A percentile compares a stretch with the other conserved stretches of the same genome.
phyloP scores from a whole-genome alignment of 2,329 filamentous ascomycete genomes.

The Emericellopsis cladophorae region DNA sequence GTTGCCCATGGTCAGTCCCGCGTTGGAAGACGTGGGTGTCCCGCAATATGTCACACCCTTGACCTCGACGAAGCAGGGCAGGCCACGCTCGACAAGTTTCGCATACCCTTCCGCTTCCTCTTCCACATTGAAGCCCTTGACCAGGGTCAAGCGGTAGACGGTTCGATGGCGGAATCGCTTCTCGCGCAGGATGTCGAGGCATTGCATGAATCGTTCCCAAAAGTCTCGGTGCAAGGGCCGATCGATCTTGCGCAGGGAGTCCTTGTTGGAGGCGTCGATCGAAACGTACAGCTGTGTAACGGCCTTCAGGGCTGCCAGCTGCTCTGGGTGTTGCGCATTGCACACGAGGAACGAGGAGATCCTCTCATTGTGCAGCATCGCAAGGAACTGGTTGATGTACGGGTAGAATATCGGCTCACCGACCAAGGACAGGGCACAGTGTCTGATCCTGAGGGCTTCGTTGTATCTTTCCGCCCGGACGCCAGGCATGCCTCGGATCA shows the following conservation, averaged over 20 bases:
- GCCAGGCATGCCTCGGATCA: slow-evolving; percentile 87
- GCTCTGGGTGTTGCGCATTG: slow-evolving; percentile 91
- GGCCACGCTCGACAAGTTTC: slow-evolving; percentile 69
- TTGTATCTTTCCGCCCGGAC: slow-evolving; percentile 84
- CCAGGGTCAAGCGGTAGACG: slow-evolving; percentile 86
- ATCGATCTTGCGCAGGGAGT: slow-evolving; percentile 79
- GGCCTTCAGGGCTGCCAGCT: slow-evolving; percentile 67
- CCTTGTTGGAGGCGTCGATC: slow-evolving; percentile 86
- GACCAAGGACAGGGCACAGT: slow-evolving; percentile 85
- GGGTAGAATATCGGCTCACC: slow-evolving; percentile 99
- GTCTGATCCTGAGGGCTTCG: slow-evolving; percentile 84
- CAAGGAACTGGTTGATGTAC: slow-evolving; percentile 85
- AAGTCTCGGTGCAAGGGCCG: slow-evolving; percentile 89
- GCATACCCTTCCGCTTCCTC: slow-evolving; percentile 88
- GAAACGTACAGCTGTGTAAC: slow-evolving; percentile 95
- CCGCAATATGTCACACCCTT: slow-evolving; percentile 97
- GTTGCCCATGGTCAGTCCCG: slow-evolving; percentile 91
- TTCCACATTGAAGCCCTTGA: slow-evolving; percentile 96
- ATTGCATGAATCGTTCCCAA: slow-evolving; percentile 90
- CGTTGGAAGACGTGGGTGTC: slow-evolving; percentile 70
- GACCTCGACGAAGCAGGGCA: slow-evolving; percentile 88
- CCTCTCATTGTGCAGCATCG: slow-evolving; percentile 68
- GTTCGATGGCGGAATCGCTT: slow-evolving; percentile 79
- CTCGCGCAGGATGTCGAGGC: slow-evolving; percentile 77
- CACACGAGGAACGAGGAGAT: slow-evolving; percentile 95